Evolutionary conservation across 345 rosid genomes (phyloP), one percentile per base, ranked within the genome.

Genomic region (Salix arbutifolia): DNA sequence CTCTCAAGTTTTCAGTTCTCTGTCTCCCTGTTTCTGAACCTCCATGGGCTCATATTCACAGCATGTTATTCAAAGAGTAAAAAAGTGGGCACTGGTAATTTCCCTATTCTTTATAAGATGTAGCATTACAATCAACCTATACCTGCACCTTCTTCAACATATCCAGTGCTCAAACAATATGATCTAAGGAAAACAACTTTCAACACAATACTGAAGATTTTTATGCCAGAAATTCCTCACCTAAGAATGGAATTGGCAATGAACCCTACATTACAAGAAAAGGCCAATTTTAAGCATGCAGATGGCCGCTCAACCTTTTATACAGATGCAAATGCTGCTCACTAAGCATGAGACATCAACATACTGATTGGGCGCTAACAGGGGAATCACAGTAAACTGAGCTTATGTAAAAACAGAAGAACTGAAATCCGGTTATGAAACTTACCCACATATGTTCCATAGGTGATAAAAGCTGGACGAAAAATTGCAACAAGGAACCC

Each of bases 381-480:
- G 21, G n/a, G 56, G 56, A 50, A 50, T 50, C 56, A 50, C 56
- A 50, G 6, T 16, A 50, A 50, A 50, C n/a, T 50, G n/a, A 16
- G 19, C n/a, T 50, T 11, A 50, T 50, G 56, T 30, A 23, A 8
- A 26, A 70, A 19, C 21, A 16, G 64, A 31, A 11, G 23, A 67
- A 6, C 1, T 16, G 7, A 50, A 50, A 7, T 33, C 6, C 4
- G 35, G 35, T 33, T 2, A 50, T 50, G 14, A 13, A 69, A 56
- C 74, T 30, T 61, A 69, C 79, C 79, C 79, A 76, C 31, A 76
- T 61, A 76, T 21, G 19, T 28, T 8, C 68, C 58, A 69, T 76
- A 38, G 1, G 42, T 17, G 48, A 42, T 18, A 60, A 44, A 38
- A 76, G 42, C 16, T 58, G 30, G 61, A 42, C 74, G 62, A 76